Base-by-base conservation (phyloP, 768 basidiomycete species). In the Leccinum subtestaceum region DNA sequence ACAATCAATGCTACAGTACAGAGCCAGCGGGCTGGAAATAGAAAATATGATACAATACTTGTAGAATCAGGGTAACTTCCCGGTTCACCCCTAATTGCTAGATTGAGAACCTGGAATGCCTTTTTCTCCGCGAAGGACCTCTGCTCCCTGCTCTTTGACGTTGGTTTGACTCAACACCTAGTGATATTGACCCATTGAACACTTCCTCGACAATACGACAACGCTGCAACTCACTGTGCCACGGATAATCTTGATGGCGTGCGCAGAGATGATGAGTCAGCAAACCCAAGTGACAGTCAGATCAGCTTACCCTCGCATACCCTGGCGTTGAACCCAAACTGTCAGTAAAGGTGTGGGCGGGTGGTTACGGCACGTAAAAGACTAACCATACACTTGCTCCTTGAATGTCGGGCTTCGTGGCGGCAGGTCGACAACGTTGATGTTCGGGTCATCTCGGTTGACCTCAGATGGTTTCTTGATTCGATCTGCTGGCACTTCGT, bases 331-430 rank as follows among this genome's bases (percentile, higher is more conserved):
- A 11, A 5, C 5, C 38, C 43, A 45, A 11, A 45, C 5, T 19
- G 19, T 45, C 43, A 45, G 10, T 19, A 45, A 45, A 11, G 2
- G 19, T 4, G 10, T 10, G 10, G 11, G 19, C 19, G 43, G 19
- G 43, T 45, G 19, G 11, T 12, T 45, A 45, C 19, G 19, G 43
- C 43, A 45, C 11, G 32, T 21, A 13, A 27, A 5, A 56, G 45
- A 62, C 77, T 25, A 60, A 83, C 84, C 85, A 49, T 84, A 78
- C 8, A 85, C 81, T 58, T 75, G 78, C 49, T 86, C 84, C 67
- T 84, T 86, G 74, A 85, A 86, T 13, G 84, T 76, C 31, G 80
- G 76, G 32, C 57, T 63, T 38, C 56, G 70, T 52, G 59, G 63
- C 12, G 67, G 58, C 43, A 65, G 51, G 15, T 65, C 72, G 31